phyloP scores from a whole-genome alignment of 192 early-diverging fungal genomes.

The Radiomyces spectabilis region DNA sequence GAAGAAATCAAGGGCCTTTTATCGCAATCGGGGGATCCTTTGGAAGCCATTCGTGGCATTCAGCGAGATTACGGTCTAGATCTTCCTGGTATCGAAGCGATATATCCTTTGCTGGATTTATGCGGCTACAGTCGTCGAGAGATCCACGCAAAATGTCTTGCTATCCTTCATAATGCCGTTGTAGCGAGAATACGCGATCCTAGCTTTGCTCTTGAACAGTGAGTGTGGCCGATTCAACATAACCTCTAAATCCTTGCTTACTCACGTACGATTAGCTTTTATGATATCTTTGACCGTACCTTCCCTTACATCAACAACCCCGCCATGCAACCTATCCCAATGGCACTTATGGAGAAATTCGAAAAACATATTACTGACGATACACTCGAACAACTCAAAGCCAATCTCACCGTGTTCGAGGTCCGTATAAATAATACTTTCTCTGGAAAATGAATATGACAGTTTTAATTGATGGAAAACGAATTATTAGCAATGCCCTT shows the following conservation, averaged over 20 bases:
- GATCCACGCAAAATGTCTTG: slow-evolving; percentile 39
- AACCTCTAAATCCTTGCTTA: neutral
- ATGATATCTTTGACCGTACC: slow-evolving; percentile 31
- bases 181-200: slow-evolving; percentile 27
- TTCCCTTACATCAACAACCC: slow-evolving; percentile 40
- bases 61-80: slow-evolving; percentile 22
- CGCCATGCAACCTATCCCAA: slow-evolving; percentile 41
- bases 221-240: neutral
- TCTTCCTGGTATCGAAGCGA: slow-evolving; percentile 32
- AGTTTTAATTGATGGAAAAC: too few relatives aligned
- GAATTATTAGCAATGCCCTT: slow-evolving; percentile 30
- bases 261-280: slow-evolving; percentile 24
- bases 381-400: slow-evolving; percentile 15
- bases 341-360: slow-evolving; percentile 39
- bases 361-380: slow-evolving; percentile 31
- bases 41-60: slow-evolving; percentile 19
- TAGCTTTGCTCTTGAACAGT: slow-evolving; percentile 15
- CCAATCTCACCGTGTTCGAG: slow-evolving; percentile 19
- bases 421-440: too few relatives aligned
- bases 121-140: slow-evolving; percentile 36
- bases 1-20: slow-evolving; percentile 18
- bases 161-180: slow-evolving; percentile 35
- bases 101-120: slow-evolving; percentile 43
- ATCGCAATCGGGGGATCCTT: slow-evolving; percentile 24
- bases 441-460: neutral